A percentile compares a stretch with the other conserved stretches of the same genome.
Evolutionary conservation across 2,329 filamentous ascomycete genomes (phyloP).

Genomic region (Microcyclospora tardicrescens): DNA sequence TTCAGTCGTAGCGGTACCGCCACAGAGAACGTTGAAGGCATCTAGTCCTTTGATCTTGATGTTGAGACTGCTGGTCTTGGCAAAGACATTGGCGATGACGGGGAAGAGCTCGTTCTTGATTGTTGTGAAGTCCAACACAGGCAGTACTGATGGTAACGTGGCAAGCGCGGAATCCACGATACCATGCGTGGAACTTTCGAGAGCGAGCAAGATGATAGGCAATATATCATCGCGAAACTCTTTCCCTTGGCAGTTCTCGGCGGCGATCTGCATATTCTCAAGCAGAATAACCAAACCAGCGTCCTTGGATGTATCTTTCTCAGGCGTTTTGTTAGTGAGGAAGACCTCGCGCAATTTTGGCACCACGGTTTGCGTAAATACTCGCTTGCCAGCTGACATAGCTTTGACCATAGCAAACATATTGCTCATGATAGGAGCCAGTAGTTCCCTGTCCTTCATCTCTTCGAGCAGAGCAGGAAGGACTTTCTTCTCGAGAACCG

Average conservation of each 20-base stretch:
- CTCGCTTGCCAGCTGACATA: slow-evolving; percentile 58
- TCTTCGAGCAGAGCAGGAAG: slow-evolving; percentile 82
- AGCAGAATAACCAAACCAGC: slow-evolving; percentile 84
- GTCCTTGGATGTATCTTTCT: slow-evolving; percentile 73
- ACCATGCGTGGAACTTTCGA: slow-evolving; percentile 80
- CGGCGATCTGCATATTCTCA: slow-evolving; percentile 64
- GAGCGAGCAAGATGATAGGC: slow-evolving; percentile 67
- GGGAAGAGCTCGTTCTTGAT: slow-evolving; percentile 97
- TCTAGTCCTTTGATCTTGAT: slow-evolving; percentile 91
- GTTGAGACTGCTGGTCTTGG: slow-evolving; percentile 78
- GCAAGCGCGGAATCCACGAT: slow-evolving; percentile 76
- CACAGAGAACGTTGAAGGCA: slow-evolving; percentile 80
- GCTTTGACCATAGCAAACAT: slow-evolving; percentile 78
- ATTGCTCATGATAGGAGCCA: slow-evolving; percentile 78
- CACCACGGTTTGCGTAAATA: slow-evolving; percentile 77
- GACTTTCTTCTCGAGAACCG: slow-evolving; percentile 89
- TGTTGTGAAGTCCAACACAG: slow-evolving; percentile 85
- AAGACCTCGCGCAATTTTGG: slow-evolving; percentile 77
- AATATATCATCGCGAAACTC: slow-evolving; percentile 94
- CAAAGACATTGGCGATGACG: slow-evolving; percentile 78
- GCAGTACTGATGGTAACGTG: slow-evolving; percentile 66
- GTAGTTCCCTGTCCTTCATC: slow-evolving; percentile 77
- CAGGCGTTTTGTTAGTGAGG: slow-evolving; percentile 40
- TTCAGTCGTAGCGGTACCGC: slow-evolving; percentile 42
- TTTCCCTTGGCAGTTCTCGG: slow-evolving; percentile 72